A percentile compares a stretch with the other conserved stretches of the same genome.
phyloP scores from a whole-genome alignment of 345 rosid genomes.

The Aurinia saxatilis region DNA sequence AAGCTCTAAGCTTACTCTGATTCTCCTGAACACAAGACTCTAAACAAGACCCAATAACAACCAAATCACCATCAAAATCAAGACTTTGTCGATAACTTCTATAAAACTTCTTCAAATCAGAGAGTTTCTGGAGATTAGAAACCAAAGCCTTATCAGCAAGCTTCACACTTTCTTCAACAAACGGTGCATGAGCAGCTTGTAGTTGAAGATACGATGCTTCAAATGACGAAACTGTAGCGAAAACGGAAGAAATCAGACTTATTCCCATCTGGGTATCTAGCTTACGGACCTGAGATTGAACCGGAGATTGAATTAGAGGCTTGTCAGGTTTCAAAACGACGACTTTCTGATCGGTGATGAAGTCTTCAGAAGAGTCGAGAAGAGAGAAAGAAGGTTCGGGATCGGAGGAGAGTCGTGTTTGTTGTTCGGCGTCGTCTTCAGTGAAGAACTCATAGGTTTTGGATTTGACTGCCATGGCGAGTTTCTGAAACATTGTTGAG shows the following conservation, averaged over 20 bases:
- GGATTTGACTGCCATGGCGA: conserved; percentile 87
- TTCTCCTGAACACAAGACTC: conserved; percentile 91
- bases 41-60: conserved; percentile 57
- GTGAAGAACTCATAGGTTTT: conserved; percentile 87
- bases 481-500: conserved; percentile 87
- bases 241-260: conserved; percentile 61
- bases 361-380: conserved; percentile 80
- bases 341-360: conserved; percentile 89
- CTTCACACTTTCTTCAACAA: conserved; percentile 48
- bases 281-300: too few species aligned
- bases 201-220: conserved; percentile 87
- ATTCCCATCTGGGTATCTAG: conserved; percentile 39
- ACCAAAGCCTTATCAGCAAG: conserved; percentile 77
- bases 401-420: too few species aligned
- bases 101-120: conserved; percentile 62
- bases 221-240: conserved; percentile 64
- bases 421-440: too few species aligned
- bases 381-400: too few species aligned
- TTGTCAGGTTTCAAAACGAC: conserved; percentile 83
- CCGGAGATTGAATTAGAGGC: too few species aligned
- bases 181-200: conserved; percentile 80
- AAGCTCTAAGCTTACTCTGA: conserved; percentile 83
- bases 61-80: conserved; percentile 35
- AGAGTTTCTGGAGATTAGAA: conserved; percentile 54
- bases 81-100: conserved; percentile 41